Evolutionary conservation across 441 rosid species (phyloP).

Genomic region (Metrosideros polymorpha): DNA sequence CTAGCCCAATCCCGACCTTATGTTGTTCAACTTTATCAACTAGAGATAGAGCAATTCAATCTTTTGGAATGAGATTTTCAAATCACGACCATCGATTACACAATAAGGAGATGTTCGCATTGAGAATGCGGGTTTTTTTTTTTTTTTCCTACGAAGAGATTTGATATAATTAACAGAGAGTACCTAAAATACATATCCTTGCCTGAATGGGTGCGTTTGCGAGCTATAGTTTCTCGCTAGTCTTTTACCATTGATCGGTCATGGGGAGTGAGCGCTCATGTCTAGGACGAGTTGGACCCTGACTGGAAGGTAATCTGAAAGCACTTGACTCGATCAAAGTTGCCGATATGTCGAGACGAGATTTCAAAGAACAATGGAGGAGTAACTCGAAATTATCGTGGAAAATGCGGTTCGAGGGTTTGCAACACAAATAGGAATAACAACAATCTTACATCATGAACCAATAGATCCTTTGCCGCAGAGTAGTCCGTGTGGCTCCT

Average conservation of each 20-base stretch:
- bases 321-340: background rate
- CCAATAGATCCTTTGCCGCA: background rate
- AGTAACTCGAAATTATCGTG: background rate
- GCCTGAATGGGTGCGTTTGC: no score
- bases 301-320: background rate
- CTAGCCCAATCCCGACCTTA: no score
- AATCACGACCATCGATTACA: background rate
- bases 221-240: no score
- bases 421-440: background rate
- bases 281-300: no score
- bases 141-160: background rate
- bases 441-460: background rate
- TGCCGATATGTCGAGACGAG: background rate
- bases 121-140: background rate
- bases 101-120: background rate
- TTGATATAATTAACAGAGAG: background rate
- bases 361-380: background rate
- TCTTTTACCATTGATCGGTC: no score
- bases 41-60: background rate
- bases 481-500: fast-evolving
- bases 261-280: no score
- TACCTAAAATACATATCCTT: background rate
- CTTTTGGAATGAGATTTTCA: background rate
- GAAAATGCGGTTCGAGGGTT: background rate
- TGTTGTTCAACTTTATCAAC: background rate